phyloP scores from a whole-genome alignment of 768 basidiomycete species.

The Xerocomus brunneocitrinus region DNA sequence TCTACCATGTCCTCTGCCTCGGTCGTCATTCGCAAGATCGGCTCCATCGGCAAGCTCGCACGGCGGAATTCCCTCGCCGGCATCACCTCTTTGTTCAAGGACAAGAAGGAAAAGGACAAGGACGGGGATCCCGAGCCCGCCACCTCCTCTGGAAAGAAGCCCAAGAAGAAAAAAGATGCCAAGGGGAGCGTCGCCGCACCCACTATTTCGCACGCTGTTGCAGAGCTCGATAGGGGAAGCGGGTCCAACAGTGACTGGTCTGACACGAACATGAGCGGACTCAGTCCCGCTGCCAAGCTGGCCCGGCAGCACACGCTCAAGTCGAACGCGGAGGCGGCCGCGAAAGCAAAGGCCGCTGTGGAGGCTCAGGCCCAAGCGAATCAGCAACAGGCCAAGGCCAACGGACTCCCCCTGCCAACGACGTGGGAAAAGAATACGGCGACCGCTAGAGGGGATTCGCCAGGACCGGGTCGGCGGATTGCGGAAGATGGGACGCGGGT shows the following conservation, averaged over 20 bases:
- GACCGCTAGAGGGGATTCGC: constrained; percentile 45
- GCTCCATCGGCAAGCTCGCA: constrained; percentile 84
- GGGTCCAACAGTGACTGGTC: constrained; percentile 50
- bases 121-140: constrained; percentile 31
- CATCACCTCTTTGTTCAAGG: constrained; percentile 92
- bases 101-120: constrained; percentile 43
- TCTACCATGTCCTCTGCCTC: constrained; percentile 93
- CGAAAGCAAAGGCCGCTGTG: constrained; percentile 34
- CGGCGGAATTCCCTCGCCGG: constrained; percentile 85
- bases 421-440: constrained; percentile 85
- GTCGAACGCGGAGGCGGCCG: constrained; percentile 57
- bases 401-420: constrained; percentile 43
- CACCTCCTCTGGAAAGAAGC: constrained; percentile 39
- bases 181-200: constrained; percentile 67
- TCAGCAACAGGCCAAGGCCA: constrained; percentile 11
- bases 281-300: constrained; percentile 87
- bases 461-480: constrained; percentile 42
- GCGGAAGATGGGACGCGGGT: constrained; percentile 65
- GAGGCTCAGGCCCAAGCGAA: constrained; percentile 27
- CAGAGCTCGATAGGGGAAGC: constrained; percentile 68
- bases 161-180: constrained; percentile 48
- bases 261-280: constrained; percentile 55
- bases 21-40: constrained; percentile 94
- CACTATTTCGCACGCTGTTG: constrained; percentile 75
- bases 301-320: constrained; percentile 90